Evolutionary conservation across 192 early-diverging fungal genomes (phyloP).

Genomic region (Podila verticillata): DNA sequence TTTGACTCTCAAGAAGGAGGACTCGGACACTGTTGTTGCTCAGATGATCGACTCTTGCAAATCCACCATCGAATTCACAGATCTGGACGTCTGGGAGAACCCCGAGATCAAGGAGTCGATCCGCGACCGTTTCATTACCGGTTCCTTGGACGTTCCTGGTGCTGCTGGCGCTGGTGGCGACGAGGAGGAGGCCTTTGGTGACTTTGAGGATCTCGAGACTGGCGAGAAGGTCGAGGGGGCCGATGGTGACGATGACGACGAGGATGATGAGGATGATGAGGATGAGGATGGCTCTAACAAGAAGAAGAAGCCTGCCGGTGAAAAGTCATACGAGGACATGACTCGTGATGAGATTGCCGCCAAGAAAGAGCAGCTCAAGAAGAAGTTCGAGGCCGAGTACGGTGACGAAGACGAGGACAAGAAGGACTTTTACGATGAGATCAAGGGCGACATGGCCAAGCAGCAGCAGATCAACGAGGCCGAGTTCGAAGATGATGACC

Average conservation of each 20-base stretch:
- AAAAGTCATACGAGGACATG: slow-evolving; percentile 65
- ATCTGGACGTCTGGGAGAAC: slow-evolving; percentile 76
- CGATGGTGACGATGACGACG: slow-evolving; percentile 31
- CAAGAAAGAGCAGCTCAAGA: slow-evolving; percentile 90
- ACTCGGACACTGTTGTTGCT: slow-evolving; percentile 25
- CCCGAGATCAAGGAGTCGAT: slow-evolving; percentile 74
- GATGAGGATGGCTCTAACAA: slow-evolving; percentile 11
- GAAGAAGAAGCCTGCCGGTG: slow-evolving; percentile 25
- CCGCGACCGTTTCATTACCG: slow-evolving; percentile 82
- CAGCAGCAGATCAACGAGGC: slow-evolving; percentile 84
- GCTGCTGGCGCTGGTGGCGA: slow-evolving; percentile 56
- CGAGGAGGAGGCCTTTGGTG: slow-evolving; percentile 75
- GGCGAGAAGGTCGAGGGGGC: slow-evolving; percentile 61
- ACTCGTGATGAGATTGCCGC: slow-evolving; percentile 75
- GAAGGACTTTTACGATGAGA: slow-evolving; percentile 86
- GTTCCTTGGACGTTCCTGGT: slow-evolving; percentile 55
- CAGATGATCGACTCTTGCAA: slow-evolving; percentile 77
- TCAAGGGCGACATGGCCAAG: slow-evolving; percentile 88
- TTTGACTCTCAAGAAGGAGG: slow-evolving; percentile 63
- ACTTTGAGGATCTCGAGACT: slow-evolving; percentile 83
- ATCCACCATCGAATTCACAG: slow-evolving; percentile 59
- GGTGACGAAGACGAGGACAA: slow-evolving; percentile 77
- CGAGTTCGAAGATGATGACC: slow-evolving; percentile 90
- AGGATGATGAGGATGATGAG: slow-evolving; percentile 33
- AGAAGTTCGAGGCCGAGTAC: slow-evolving; percentile 94